Base-by-base conservation (phyloP, 2,329 filamentous ascomycete genomes). In the Emergomyces africanus region DNA sequence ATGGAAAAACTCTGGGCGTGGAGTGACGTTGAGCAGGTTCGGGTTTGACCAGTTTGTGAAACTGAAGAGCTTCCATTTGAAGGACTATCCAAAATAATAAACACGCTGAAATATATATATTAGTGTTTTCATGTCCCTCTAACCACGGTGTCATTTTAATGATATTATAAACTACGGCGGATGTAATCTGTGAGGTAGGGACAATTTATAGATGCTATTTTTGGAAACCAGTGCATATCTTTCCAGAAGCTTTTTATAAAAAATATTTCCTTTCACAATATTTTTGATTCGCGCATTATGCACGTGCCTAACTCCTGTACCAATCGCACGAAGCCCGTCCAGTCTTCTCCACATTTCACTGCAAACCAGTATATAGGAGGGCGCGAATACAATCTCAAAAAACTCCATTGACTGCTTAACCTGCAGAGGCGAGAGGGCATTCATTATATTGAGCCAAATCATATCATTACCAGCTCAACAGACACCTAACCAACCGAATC, bases 21-120 rank as follows among this genome's bases (percentile, higher is more conserved):
- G 92, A 25, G 87, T 91, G 66, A 96, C 91, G 10, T 76, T 97
- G 67, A 94, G 90, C 75, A 85, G 79, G 66, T 95, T 91, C 69
- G 92, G 92, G 12, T 97, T 95, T 70, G 92, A 96, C 67, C 89
- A 95, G 71, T 97, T 96, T 70, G 87, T 95, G 70, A 95, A 94
- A 80, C 81, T 96, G 68, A 96, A 96, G 85, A 96, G 89, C 79
- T 95, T 87, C 73, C 92, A 97, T 74, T 72, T 96, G 71, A 96
- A 96, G 77, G 84, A 95, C 59, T 83, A 84, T 68, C 81, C 82
- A 1, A 81, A 81, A 74, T 81, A 64, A 63, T 28, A 15, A 37
- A 15, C 10, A 18, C 12, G 50, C 50, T 10, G 18, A 12, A 39
- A 15, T 18, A 41, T 55, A 25, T 39, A 23, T 14, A 46, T n/a